These are phyloP conservation scores for Primulina eburnea DNA, from an alignment of 257 asterid genomes.

Conservation along the genomic window DNA sequence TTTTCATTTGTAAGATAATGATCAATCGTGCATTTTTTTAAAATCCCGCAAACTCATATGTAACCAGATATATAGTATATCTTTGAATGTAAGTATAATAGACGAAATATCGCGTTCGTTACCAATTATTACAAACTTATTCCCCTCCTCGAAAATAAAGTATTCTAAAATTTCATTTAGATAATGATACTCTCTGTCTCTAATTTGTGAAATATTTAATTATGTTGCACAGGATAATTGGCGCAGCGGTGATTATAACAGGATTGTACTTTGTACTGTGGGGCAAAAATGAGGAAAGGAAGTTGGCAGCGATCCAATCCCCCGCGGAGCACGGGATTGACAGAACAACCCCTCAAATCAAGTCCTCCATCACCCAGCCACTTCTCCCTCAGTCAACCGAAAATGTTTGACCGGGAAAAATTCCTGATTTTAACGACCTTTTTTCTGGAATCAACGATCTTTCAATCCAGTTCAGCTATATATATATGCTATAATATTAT, in stretches of 20 bases:
- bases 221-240: conserved; percentile 62
- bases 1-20: not conserved
- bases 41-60: not conserved
- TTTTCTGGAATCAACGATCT: conserved; percentile 30
- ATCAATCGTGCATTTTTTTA: not conserved
- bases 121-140: no score
- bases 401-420: conserved; percentile 42
- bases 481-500: conserved; percentile 16
- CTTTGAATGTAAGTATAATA: not conserved
- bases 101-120: no score
- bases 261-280: conserved; percentile 90
- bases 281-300: conserved; percentile 90
- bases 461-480: conserved; percentile 32
- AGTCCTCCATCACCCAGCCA: conserved; percentile 81
- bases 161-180: not conserved
- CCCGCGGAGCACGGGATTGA: conserved; percentile 52
- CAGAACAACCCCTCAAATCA: conserved; percentile 46
- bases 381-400: conserved; percentile 67
- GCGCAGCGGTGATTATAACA: conserved; percentile 75
- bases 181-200: no score
- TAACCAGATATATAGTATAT: not conserved
- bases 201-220: not conserved
- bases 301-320: conserved; percentile 51
- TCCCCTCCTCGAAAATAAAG: no score
- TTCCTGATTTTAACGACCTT: conserved; percentile 24